Conservation (phyloP, 176 grass and related monocot genomes). For the Calamus simplicifolius region DNA sequence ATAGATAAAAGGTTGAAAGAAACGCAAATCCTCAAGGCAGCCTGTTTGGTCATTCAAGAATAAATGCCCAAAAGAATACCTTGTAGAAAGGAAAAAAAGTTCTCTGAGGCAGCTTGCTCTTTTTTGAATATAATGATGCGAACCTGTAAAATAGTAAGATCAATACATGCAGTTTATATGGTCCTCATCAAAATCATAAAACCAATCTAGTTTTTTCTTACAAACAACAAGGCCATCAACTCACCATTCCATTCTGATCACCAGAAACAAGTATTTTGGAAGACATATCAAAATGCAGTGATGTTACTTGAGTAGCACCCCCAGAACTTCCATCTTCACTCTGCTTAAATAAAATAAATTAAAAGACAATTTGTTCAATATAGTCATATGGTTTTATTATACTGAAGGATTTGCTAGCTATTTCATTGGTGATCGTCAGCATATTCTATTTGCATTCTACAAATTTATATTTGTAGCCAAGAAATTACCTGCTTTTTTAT, state of each 20-base stretch:
- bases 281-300: slow-evolving; percentile 74
- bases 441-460: too few relatives aligned
- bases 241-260: slow-evolving; percentile 57
- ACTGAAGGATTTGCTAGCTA: too few relatives aligned
- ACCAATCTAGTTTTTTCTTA: too few relatives aligned
- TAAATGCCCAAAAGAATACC: slow-evolving; percentile 29
- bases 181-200: too few relatives aligned
- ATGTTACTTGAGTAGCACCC: slow-evolving; percentile 44
- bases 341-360: slow-evolving; percentile 24
- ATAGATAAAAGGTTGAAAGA: too few relatives aligned
- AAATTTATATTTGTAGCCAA: neutral
- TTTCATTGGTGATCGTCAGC: too few relatives aligned
- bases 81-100: slow-evolving; percentile 75
- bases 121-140: slow-evolving; percentile 74
- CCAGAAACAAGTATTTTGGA: slow-evolving; percentile 69
- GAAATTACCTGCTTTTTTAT: slow-evolving; percentile 71
- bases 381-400: too few relatives aligned
- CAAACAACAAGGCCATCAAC: neutral
- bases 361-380: neutral
- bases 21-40: too few relatives aligned
- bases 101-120: slow-evolving; percentile 33
- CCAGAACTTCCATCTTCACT: slow-evolving; percentile 44
- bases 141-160: slow-evolving; percentile 35
- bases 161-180: neutral
- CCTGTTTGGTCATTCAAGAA: too few relatives aligned